Evolutionary conservation across 2,329 filamentous ascomycete species (phyloP).

Genomic region (Stromatinia cepivora): DNA sequence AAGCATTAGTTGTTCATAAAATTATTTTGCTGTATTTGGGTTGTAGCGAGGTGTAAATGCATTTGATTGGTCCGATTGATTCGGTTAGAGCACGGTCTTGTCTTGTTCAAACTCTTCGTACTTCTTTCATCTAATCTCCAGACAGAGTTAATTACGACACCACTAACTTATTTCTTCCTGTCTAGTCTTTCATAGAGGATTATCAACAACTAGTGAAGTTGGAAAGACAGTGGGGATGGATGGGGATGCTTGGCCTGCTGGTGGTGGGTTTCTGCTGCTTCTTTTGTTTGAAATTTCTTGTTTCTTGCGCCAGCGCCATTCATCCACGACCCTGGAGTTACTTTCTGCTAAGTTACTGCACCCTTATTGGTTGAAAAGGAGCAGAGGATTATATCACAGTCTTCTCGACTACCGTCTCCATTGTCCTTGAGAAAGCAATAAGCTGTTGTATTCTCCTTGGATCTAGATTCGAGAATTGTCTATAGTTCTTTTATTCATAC

Average conservation of each 20-base stretch:
- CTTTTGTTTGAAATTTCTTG: background rate
- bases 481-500: background rate
- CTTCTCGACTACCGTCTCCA: background rate
- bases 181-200: background rate
- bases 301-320: too few species aligned
- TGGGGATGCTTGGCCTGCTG: background rate
- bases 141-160: background rate
- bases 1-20: background rate
- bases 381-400: background rate
- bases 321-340: too few species aligned
- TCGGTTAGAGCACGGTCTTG: background rate
- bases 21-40: background rate
- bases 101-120: background rate
- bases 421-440: background rate
- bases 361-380: background rate
- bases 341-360: background rate
- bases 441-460: background rate
- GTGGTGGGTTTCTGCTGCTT: background rate
- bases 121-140: background rate
- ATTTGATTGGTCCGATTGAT: conserved; percentile 13
- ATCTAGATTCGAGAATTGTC: background rate
- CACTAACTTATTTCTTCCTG: background rate
- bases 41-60: background rate
- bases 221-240: background rate
- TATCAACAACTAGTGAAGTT: background rate